These are phyloP conservation scores for Ogataea methylovora DNA, from an alignment of 805 yeast species.

Conservation along the genomic window DNA sequence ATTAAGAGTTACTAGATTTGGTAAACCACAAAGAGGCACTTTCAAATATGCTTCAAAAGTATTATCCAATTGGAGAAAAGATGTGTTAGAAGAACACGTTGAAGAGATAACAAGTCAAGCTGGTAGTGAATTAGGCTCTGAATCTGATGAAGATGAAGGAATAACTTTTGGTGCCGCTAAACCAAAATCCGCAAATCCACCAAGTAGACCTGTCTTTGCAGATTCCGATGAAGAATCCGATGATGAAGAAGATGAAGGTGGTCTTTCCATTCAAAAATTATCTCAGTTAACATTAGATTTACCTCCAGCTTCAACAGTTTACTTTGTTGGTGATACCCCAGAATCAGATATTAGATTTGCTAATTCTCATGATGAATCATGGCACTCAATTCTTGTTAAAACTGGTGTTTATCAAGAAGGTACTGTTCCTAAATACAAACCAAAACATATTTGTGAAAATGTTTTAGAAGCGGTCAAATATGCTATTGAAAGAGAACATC, in stretches of 20 bases:
- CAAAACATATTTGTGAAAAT: conserved; percentile 64
- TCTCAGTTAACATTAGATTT: conserved; percentile 43
- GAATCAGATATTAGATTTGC: conserved; percentile 86
- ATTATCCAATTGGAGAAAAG: conserved; percentile 69
- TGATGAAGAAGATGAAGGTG: conserved; percentile 28
- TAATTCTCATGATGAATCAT: conserved; percentile 74
- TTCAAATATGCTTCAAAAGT: conserved; percentile 79
- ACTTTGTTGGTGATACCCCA: conserved; percentile 87
- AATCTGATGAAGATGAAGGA: conserved; percentile 17
- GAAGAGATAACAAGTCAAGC: conserved; percentile 35
- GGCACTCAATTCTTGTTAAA: conserved; percentile 80
- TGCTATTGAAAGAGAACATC: conserved; percentile 78
- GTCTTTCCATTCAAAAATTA: conserved; percentile 37
- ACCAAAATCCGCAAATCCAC: conserved; percentile 3
- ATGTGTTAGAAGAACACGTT: conserved; percentile 67
- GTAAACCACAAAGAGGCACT: conserved; percentile 86
- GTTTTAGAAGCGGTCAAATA: conserved; percentile 78
- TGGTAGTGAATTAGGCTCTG: neutral
- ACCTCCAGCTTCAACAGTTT: conserved; percentile 81
- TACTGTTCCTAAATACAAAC: conserved; percentile 69
- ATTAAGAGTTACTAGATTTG: conserved; percentile 73
- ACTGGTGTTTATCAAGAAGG: conserved; percentile 85
- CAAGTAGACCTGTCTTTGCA: conserved; percentile 14
- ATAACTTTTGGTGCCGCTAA: conserved; percentile 10
- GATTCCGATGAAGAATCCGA: conserved; percentile 26